phyloP scores from a whole-genome alignment of 805 yeast genomes.

The Candida nanaspora region DNA sequence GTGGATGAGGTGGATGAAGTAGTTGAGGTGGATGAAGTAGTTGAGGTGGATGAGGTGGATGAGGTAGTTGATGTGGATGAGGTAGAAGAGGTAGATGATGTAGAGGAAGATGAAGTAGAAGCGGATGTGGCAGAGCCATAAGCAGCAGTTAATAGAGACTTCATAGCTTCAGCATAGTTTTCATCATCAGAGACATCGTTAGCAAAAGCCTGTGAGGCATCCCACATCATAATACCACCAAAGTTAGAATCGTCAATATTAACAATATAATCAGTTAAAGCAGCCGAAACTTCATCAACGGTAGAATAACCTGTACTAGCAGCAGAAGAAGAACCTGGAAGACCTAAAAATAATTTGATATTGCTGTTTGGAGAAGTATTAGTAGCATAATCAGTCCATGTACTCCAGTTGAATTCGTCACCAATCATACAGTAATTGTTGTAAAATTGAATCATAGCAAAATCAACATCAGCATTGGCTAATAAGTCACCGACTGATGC shows the following conservation, averaged over 20 bases:
- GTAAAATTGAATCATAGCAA: conserved; percentile 82
- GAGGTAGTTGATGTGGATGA: conserved; percentile 6
- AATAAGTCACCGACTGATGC: conserved; percentile 37
- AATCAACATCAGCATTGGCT: conserved; percentile 57
- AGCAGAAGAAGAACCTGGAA: conserved; percentile 50
- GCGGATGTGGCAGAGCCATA: conserved; percentile 6
- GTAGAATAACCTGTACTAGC: conserved; percentile 53
- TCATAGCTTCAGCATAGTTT: conserved; percentile 21
- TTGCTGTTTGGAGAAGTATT: conserved; percentile 56
- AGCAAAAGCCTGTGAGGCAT: conserved; percentile 54
- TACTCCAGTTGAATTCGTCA: conserved; percentile 50
- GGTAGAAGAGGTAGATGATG: conserved; percentile 6
- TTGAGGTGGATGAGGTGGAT: conserved; percentile 9
- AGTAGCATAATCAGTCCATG: conserved; percentile 64
- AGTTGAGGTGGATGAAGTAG: conserved; percentile 10
- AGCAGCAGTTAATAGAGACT: conserved; percentile 13
- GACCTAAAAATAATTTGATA: conserved; percentile 65
- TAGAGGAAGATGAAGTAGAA: conserved; percentile 4
- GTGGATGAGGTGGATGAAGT: conserved; percentile 22
- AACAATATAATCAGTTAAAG: conserved; percentile 14
- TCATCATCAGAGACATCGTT: conserved; percentile 39
- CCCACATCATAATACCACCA: conserved; percentile 83
- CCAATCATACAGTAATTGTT: conserved; percentile 67
- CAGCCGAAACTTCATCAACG: conserved; percentile 30
- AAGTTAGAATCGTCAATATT: conserved; percentile 32